phyloP scores from a whole-genome alignment of 2,329 filamentous ascomycete species.

The Purpureocillium takamizusanense region DNA sequence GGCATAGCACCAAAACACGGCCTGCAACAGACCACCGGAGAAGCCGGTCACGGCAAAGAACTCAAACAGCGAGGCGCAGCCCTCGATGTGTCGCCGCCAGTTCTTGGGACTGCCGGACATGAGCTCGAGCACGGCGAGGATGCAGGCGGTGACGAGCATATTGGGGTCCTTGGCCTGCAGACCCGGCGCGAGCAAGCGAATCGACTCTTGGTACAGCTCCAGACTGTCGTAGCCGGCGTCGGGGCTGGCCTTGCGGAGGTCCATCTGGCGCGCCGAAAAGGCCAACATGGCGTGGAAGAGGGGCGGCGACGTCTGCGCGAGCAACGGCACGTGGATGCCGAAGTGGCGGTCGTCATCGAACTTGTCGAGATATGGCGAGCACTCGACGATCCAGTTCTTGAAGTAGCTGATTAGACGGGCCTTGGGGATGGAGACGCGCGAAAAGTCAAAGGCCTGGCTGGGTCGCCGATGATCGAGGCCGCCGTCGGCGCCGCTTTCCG shows the following conservation, averaged over 20 bases:
- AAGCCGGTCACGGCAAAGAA: slow-evolving; percentile 39
- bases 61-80: slow-evolving; percentile 43
- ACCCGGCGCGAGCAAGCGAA: slow-evolving; percentile 30
- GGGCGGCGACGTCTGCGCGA: slow-evolving; percentile 34
- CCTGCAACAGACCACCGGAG: slow-evolving; percentile 33
- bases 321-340: slow-evolving; percentile 37
- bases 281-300: slow-evolving; percentile 42
- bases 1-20: slow-evolving; percentile 50
- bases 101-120: slow-evolving; percentile 38
- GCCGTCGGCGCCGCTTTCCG: slow-evolving; percentile 2
- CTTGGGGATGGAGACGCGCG: slow-evolving; percentile 16
- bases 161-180: slow-evolving; percentile 33
- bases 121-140: slow-evolving; percentile 38
- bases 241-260: slow-evolving; percentile 34
- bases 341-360: slow-evolving; percentile 45
- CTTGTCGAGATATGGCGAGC: slow-evolving; percentile 42
- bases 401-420: slow-evolving; percentile 22
- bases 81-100: slow-evolving; percentile 47
- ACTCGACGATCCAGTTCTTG: slow-evolving; percentile 41
- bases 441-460: slow-evolving; percentile 14
- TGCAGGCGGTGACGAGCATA: slow-evolving; percentile 35
- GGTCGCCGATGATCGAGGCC: too few species aligned
- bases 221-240: slow-evolving; percentile 39
- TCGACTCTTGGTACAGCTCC: slow-evolving; percentile 43
- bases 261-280: slow-evolving; percentile 43